Evolutionary conservation across 805 yeast genomes (phyloP).

Genomic region (Nematodospora valgi): DNA sequence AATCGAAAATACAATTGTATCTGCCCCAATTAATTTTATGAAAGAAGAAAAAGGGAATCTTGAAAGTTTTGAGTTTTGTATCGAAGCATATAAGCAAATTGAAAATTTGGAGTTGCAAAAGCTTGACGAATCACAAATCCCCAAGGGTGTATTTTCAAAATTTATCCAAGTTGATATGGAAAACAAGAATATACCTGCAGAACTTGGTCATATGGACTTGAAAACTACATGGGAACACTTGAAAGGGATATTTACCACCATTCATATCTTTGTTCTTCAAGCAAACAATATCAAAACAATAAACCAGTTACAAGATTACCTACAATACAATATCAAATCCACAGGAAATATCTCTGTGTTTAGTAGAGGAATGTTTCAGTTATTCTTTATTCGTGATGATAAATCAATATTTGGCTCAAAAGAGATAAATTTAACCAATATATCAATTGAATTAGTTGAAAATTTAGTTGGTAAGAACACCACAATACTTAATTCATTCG

Average conservation of each 20-base stretch:
- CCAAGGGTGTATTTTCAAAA: conserved; percentile 29
- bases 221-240: conserved; percentile 20
- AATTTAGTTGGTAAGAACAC: conserved; percentile 35
- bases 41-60: neutral
- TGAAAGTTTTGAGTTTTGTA: conserved; percentile 14
- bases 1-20: conserved; percentile 16
- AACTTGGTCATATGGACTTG: conserved; percentile 20
- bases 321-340: conserved; percentile 25
- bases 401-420: conserved; percentile 51
- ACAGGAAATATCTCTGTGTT: conserved; percentile 37
- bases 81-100: conserved; percentile 13
- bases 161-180: conserved; percentile 34
- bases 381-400: conserved; percentile 62
- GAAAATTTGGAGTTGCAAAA: conserved; percentile 5
- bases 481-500: conserved; percentile 22
- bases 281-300: conserved; percentile 16
- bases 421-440: conserved; percentile 17
- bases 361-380: conserved; percentile 62
- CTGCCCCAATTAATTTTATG: conserved; percentile 1
- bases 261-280: conserved; percentile 17
- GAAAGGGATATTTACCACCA: conserved; percentile 16
- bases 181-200: conserved; percentile 38
- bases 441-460: conserved; percentile 36
- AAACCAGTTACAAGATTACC: conserved; percentile 24
- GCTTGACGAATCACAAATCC: conserved; percentile 7